These are phyloP conservation scores for Erodium maritimum DNA, from an alignment of 345 rosid species.

Conservation along the genomic window DNA sequence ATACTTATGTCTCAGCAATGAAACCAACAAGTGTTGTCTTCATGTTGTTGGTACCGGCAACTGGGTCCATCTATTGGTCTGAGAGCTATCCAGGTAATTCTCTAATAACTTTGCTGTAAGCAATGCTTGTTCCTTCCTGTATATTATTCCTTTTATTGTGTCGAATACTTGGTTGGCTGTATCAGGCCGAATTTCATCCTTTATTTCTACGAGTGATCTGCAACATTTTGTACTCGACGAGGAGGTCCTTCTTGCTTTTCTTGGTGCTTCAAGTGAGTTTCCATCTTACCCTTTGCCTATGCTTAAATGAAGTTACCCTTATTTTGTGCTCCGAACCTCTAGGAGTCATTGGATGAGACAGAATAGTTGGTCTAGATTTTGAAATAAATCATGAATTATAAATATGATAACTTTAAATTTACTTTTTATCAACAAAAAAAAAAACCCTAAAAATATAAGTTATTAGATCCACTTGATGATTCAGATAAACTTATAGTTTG, in stretches of 20 bases:
- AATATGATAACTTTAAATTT: too few relatives aligned
- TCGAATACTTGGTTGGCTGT: too few relatives aligned
- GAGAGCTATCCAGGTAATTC: slow-evolving; percentile 54
- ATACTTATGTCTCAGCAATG: slow-evolving; percentile 42
- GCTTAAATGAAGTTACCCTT: background rate
- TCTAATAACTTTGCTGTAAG: background rate
- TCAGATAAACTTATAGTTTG: too few relatives aligned
- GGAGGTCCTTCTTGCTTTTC: slow-evolving; percentile 61
- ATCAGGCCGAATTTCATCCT: slow-evolving; percentile 33
- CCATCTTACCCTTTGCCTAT: background rate
- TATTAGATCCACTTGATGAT: too few relatives aligned
- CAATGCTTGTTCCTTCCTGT: background rate
- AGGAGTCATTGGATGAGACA: too few relatives aligned
- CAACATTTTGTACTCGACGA: slow-evolving; percentile 59
- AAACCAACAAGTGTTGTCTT: slow-evolving; percentile 44
- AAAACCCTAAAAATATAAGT: too few relatives aligned
- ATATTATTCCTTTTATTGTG: too few relatives aligned
- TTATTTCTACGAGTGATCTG: slow-evolving; percentile 45
- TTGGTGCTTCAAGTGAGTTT: slow-evolving; percentile 51
- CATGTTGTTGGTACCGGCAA: slow-evolving; percentile 58
- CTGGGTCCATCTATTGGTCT: slow-evolving; percentile 64
- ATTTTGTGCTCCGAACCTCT: too few relatives aligned
- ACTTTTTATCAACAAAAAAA: too few relatives aligned
- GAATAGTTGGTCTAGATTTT: too few relatives aligned
- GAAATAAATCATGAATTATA: too few relatives aligned